These are phyloP conservation scores for Phytophthora tubulina DNA, from an alignment of 352 stramenopile species.

Conservation along the genomic window DNA sequence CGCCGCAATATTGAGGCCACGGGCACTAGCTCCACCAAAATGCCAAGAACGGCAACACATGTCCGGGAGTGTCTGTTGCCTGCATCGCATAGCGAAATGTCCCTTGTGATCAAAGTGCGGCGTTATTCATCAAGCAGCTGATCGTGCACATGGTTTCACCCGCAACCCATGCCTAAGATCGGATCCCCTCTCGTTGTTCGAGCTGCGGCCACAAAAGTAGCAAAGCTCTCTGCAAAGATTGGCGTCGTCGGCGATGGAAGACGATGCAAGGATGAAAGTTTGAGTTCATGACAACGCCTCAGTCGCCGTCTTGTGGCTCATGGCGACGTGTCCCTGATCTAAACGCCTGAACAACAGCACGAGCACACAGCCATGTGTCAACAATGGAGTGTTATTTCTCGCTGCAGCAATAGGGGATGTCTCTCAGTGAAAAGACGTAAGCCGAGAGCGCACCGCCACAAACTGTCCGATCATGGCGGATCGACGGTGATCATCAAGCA, in stretches of 20 bases:
- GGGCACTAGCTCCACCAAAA: slow-evolving; percentile 17
- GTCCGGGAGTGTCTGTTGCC: slow-evolving; percentile 16
- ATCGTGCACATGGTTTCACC: slow-evolving; percentile 14
- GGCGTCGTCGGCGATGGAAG: slow-evolving; percentile 20
- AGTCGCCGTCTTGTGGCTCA: slow-evolving; percentile 8
- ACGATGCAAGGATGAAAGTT: slow-evolving; percentile 23
- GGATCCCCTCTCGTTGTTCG: slow-evolving; percentile 16
- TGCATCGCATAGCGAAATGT: slow-evolving; percentile 19
- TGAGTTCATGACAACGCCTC: slow-evolving; percentile 7
- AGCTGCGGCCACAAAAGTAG: slow-evolving; percentile 8
- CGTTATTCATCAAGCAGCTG: slow-evolving; percentile 20
- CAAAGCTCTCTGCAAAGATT: slow-evolving; percentile 9
- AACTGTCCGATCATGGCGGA: slow-evolving; percentile 19
- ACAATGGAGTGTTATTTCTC: slow-evolving; percentile 27
- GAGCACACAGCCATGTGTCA: slow-evolving; percentile 17
- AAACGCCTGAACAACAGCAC: slow-evolving; percentile 10
- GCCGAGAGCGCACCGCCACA: slow-evolving; percentile 28
- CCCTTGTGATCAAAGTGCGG: no score
- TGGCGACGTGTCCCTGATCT: not conserved
- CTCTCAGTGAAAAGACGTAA: slow-evolving; percentile 28
- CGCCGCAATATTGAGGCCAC: not conserved
- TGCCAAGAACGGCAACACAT: slow-evolving; percentile 8
- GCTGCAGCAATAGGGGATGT: slow-evolving; percentile 16
- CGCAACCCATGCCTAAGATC: slow-evolving; percentile 15
- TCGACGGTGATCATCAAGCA: slow-evolving; percentile 32